Conservation (phyloP, 2,329 filamentous ascomycete species). For the Grosmannia penicillata region DNA sequence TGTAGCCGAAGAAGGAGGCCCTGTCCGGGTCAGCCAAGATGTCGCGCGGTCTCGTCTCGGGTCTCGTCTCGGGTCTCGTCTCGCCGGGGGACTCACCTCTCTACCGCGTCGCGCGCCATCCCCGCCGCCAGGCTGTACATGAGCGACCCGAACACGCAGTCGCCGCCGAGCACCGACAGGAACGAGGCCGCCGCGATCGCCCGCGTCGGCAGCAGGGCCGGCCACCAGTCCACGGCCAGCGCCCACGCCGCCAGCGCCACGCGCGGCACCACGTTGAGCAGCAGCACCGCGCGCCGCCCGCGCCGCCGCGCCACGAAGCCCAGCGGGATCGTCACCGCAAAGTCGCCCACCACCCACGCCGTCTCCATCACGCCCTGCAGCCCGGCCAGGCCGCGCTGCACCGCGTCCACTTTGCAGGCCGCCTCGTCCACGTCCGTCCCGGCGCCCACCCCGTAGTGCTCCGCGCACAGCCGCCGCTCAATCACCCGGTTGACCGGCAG, state of each 20-base stretch:
- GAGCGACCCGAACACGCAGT: slow-evolving; percentile 36
- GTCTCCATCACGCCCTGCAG: slow-evolving; percentile 36
- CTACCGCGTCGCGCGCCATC: slow-evolving; percentile 26
- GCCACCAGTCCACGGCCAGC: slow-evolving; percentile 23
- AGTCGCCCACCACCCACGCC: slow-evolving; percentile 33
- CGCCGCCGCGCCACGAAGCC: slow-evolving; percentile 28
- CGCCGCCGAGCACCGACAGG: slow-evolving; percentile 30
- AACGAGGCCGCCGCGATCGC: slow-evolving; percentile 25
- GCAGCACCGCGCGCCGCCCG: slow-evolving; percentile 24
- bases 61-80: neutral
- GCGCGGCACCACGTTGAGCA: slow-evolving; percentile 27
- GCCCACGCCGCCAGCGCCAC: slow-evolving; percentile 25
- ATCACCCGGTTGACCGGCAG: slow-evolving; percentile 31
- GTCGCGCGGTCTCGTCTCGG: too few relatives aligned
- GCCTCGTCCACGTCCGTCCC: slow-evolving; percentile 31
- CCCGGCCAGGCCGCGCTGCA: slow-evolving; percentile 36
- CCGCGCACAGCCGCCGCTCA: slow-evolving; percentile 31
- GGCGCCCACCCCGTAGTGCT: slow-evolving; percentile 26
- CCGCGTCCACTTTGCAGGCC: slow-evolving; percentile 35
- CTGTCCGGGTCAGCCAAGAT: slow-evolving; percentile 12
- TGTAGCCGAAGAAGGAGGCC: slow-evolving; percentile 34
- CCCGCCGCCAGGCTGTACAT: slow-evolving; percentile 29
- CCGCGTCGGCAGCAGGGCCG: slow-evolving; percentile 19
- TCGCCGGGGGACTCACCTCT: slow-evolving; percentile 12
- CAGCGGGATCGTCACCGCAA: slow-evolving; percentile 32